Base-by-base conservation (phyloP, 2,329 filamentous ascomycete genomes). In the Bipolaris bicolor region DNA sequence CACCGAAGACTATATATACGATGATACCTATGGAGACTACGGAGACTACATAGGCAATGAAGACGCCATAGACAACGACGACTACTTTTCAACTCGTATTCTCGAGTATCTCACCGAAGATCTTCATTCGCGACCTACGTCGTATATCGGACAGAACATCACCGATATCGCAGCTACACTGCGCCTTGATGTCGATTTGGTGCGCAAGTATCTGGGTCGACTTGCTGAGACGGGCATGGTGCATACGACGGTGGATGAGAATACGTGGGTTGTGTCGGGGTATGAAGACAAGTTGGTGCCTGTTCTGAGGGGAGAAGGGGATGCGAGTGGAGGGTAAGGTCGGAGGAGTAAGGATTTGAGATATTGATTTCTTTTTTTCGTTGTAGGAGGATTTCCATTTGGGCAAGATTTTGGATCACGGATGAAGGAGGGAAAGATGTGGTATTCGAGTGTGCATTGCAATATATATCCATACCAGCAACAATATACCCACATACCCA, bases 251-350 rank as follows among this genome's bases (percentile, higher is more conserved):
- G 26, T 64, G 11, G 54, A 64, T 7, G 31, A 24, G 1, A 33
- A 50, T 16, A 69, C 62, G 1, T 68, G 67, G 67, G 65, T 68
- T 1, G 31, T 65, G 4, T 63, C 65, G 15, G 6, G 49, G 15
- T 26, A 15, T 7, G 20, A 16, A 4, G 22, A n/a, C 7, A 5
- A 26, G 20, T 7, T 26, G 22, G 22, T 26, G 40, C 40, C 40
- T 43, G 40, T 41, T 5, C 10, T 41, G 20, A 10, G 18, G 20
- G 15, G n/a, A 7, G 34, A 36, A 5, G 34, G 7, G 11, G 11
- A 15, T 7, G 26, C 26, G 9, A 29, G 26, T 29, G 7, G 26
- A 29, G 26, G 26, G 10, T 3, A 29, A 29, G 26, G 26, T 29
- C 7, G 24, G 26, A 2, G 26, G 9, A 10, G 9, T 3, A 10